Conservation (phyloP, 2,329 filamentous ascomycete species). For the Phyllosticta capitalensis region DNA sequence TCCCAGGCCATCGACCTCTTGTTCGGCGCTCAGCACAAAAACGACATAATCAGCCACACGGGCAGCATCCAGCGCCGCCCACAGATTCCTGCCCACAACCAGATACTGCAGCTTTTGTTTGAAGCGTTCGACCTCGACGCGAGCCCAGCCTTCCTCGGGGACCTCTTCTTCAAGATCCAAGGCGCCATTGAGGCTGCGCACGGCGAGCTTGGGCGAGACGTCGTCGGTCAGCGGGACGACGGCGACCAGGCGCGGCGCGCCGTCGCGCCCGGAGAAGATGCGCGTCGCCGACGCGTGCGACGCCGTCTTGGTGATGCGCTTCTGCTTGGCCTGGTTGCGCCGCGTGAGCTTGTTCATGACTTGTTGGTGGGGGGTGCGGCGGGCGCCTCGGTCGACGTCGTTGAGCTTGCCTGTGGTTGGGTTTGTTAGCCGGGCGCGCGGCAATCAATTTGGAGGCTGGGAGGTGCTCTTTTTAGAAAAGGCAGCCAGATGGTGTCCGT, state of each 20-base stretch:
- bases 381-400: slow-evolving; percentile 55
- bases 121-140: slow-evolving; percentile 75
- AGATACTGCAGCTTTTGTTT: slow-evolving; percentile 91
- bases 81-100: slow-evolving; percentile 61
- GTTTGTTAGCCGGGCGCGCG: neutral
- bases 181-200: slow-evolving; percentile 64
- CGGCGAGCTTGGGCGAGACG: slow-evolving; percentile 56
- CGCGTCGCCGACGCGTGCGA: slow-evolving; percentile 71
- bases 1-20: slow-evolving; percentile 76
- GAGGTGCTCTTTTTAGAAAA: neutral
- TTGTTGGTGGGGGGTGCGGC: slow-evolving; percentile 89
- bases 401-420: slow-evolving; percentile 60
- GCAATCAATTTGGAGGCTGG: neutral
- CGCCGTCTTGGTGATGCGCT: slow-evolving; percentile 70
- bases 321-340: slow-evolving; percentile 88
- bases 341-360: slow-evolving; percentile 96
- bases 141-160: slow-evolving; percentile 47
- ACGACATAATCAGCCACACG: slow-evolving; percentile 86
- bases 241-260: slow-evolving; percentile 78
- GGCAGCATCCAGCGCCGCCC: slow-evolving; percentile 73
- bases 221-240: slow-evolving; percentile 75
- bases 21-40: slow-evolving; percentile 69
- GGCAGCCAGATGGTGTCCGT: slow-evolving; percentile 5
- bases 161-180: slow-evolving; percentile 66
- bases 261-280: slow-evolving; percentile 78